Evolutionary conservation across 1,139 yeast species (phyloP).

Genomic region (Taphrina pruni): DNA sequence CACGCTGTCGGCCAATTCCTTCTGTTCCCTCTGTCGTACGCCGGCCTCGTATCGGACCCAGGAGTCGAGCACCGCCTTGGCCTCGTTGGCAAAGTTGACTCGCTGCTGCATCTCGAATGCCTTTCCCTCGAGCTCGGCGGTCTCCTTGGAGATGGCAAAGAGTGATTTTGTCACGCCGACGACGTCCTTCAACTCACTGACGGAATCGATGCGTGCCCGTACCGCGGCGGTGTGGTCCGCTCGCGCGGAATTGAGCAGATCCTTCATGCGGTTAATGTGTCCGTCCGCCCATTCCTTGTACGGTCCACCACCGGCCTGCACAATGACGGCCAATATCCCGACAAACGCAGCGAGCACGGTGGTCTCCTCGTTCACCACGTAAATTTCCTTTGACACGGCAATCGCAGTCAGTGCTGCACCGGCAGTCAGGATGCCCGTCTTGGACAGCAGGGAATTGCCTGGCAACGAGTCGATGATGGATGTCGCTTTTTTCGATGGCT

Average conservation of each 20-base stretch:
- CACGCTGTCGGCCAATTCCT: constrained; percentile 83
- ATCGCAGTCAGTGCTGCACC: constrained; percentile 91
- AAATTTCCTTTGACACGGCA: constrained; percentile 90
- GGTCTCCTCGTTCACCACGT: constrained; percentile 93
- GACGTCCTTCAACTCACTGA: constrained; percentile 87
- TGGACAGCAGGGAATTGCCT: constrained; percentile 83
- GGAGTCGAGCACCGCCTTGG: constrained; percentile 92
- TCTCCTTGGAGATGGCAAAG: constrained; percentile 93
- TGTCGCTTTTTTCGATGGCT: constrained; percentile 90
- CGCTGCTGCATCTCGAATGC: constrained; percentile 90
- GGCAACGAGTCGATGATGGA: constrained; percentile 91
- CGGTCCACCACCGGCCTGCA: constrained; percentile 90
- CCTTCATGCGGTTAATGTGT: constrained; percentile 82
- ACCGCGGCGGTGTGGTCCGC: constrained; percentile 89
- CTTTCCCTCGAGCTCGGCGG: constrained; percentile 93
- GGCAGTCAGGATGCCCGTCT: constrained; percentile 94
- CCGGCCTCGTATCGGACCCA: constrained; percentile 99
- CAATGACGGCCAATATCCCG: constrained; percentile 73
- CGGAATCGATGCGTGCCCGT: constrained; percentile 86
- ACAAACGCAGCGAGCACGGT: constrained; percentile 80
- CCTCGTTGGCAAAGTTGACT: constrained; percentile 85
- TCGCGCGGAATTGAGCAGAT: constrained; percentile 85
- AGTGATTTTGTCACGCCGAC: constrained; percentile 88
- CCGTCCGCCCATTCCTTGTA: constrained; percentile 95
- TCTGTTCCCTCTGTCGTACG: constrained; percentile 95